Conservation (phyloP, 2,329 filamentous ascomycete species). For the Corynespora cassiicola region DNA sequence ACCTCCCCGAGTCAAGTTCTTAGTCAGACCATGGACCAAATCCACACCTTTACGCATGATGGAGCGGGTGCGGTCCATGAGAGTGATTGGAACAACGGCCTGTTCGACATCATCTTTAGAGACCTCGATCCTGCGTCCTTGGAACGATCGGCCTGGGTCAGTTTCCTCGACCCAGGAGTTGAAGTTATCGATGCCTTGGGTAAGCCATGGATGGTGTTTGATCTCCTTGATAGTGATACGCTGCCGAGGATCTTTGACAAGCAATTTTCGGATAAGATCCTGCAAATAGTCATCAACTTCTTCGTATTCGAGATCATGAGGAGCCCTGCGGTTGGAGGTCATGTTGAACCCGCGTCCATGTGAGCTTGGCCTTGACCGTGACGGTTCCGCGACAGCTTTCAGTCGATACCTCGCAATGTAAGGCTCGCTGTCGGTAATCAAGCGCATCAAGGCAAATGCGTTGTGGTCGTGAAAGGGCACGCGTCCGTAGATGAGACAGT, state of each 20-base stretch:
- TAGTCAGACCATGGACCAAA: constrained; percentile 39
- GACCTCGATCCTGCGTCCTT: constrained; percentile 88
- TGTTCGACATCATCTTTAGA: constrained; percentile 90
- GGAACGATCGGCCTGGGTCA: constrained; percentile 78
- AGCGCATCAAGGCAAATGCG: constrained; percentile 88
- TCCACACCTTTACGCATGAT: constrained; percentile 68
- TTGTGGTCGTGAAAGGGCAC: constrained; percentile 93
- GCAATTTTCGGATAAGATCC: constrained; percentile 78
- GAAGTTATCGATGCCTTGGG: constrained; percentile 76
- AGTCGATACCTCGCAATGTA: constrained; percentile 85
- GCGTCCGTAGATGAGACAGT: constrained; percentile 92
- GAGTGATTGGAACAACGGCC: constrained; percentile 87
- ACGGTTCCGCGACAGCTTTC: constrained; percentile 67
- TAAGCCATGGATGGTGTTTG: constrained; percentile 92
- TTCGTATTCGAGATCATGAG: constrained; percentile 83
- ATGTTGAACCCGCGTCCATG: constrained; percentile 58
- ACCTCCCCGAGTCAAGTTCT: constrained; percentile 34
- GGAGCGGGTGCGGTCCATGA: constrained; percentile 84
- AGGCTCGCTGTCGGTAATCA: constrained; percentile 90
- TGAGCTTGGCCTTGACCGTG: constrained; percentile 53
- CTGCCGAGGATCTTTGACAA: constrained; percentile 87
- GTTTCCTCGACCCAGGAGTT: constrained; percentile 91
- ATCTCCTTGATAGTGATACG: constrained; percentile 90
- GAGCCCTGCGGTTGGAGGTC: constrained; percentile 72
- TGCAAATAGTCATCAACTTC: constrained; percentile 79